Evolutionary conservation across 2,329 filamentous ascomycete genomes (phyloP).

Genomic region (Xylariaceae sp.): DNA sequence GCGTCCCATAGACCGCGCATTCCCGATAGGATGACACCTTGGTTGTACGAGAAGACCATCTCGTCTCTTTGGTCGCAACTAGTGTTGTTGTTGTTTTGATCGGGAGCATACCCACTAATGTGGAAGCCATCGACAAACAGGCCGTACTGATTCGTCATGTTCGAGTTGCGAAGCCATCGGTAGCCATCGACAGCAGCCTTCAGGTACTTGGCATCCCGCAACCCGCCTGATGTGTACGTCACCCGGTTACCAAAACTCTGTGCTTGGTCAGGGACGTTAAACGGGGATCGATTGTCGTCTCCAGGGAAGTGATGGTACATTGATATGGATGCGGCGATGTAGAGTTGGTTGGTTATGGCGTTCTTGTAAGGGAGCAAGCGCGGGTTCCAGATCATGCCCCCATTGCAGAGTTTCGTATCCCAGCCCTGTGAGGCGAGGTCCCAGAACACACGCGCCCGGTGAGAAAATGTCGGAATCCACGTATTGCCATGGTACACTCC

Average conservation of each 20-base stretch:
- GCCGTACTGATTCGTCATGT: constrained; percentile 72
- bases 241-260: constrained; percentile 26
- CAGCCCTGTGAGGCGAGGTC: constrained; percentile 73
- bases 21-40: constrained; percentile 81
- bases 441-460: constrained; percentile 81
- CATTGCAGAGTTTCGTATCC: constrained; percentile 73
- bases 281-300: constrained; percentile 68
- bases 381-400: constrained; percentile 90
- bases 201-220: constrained; percentile 59
- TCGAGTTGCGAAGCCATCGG: constrained; percentile 69
- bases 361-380: constrained; percentile 83
- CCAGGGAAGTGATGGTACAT: constrained; percentile 92
- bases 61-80: constrained; percentile 76
- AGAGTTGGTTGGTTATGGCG: constrained; percentile 90
- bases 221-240: constrained; percentile 33
- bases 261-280: constrained; percentile 34
- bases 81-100: constrained; percentile 57
- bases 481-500: constrained; percentile 69
- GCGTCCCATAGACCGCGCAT: constrained; percentile 74
- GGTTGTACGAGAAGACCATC: constrained; percentile 94
- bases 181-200: constrained; percentile 72
- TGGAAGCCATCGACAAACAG: constrained; percentile 88
- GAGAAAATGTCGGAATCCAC: constrained; percentile 72
- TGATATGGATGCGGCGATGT: constrained; percentile 72
- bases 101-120: constrained; percentile 57